Percentiles rank a stretch among this genome's conserved stretches.
Evolutionary conservation across 2,329 filamentous ascomycete genomes (phyloP).

Genomic region (Achaetomium macrosporum): DNA sequence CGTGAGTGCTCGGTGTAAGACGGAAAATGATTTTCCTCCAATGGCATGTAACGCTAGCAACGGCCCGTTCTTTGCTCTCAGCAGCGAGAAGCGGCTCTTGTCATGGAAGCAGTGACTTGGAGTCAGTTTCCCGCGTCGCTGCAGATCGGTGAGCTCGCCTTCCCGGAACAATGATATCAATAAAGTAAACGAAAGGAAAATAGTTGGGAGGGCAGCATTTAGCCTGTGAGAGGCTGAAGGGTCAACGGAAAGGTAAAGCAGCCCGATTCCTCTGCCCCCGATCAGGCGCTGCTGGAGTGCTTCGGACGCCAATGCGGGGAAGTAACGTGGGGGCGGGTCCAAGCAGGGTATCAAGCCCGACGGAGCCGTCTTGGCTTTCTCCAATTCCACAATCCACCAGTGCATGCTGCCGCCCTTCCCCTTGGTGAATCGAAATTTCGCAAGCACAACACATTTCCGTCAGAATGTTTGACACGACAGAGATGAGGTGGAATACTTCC

Average conservation of each 20-base stretch:
- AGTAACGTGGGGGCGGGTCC: conserved; percentile 9
- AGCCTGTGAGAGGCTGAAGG: not conserved
- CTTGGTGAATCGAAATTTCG: not conserved
- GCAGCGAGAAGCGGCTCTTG: not conserved
- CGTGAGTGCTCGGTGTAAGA: conserved; percentile 8
- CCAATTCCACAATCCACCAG: conserved; percentile 9
- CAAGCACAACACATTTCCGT: not conserved
- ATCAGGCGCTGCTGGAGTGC: not conserved
- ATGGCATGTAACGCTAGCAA: conserved; percentile 10
- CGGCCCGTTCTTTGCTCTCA: not conserved
- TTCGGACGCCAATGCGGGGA: conserved; percentile 5
- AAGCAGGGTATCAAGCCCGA: not conserved
- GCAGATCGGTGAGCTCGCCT: not conserved
- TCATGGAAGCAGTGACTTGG: not conserved
- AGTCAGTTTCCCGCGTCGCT: not conserved
- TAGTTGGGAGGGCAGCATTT: not conserved
- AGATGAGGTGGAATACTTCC: not conserved
- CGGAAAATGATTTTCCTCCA: conserved; percentile 26
- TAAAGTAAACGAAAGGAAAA: too few species aligned
- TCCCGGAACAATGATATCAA: too few species aligned
- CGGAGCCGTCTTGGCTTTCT: conserved; percentile 7
- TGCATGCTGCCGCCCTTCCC: not conserved
- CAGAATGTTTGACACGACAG: not conserved
- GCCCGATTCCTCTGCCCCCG: too few species aligned
- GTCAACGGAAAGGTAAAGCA: too few species aligned